These are phyloP conservation scores for Nothomitra cinnamomea DNA, from an alignment of 2,329 filamentous ascomycete species.

Conservation along the genomic window DNA sequence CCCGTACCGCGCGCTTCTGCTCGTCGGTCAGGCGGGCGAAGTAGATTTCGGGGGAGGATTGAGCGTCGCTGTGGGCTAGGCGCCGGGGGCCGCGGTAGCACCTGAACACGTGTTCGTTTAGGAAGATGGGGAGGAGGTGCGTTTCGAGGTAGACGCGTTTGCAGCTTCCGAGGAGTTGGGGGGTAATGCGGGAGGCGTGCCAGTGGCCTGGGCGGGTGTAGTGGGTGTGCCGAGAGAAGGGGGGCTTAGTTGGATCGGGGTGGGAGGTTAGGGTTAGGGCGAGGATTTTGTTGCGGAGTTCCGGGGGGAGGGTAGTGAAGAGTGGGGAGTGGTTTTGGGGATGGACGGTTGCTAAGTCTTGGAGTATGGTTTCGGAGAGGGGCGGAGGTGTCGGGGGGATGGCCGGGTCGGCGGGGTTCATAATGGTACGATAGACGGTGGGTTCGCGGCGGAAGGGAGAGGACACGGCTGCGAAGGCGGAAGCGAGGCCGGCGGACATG, in stretches of 20 bases:
- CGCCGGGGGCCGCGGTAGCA: slow-evolving; percentile 13
- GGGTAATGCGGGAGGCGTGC: slow-evolving; percentile 16
- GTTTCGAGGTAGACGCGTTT: slow-evolving; percentile 23
- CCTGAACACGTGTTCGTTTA: slow-evolving; percentile 19
- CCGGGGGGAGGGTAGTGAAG: not conserved
- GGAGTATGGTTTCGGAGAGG: too few relatives aligned
- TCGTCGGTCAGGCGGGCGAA: slow-evolving; percentile 10
- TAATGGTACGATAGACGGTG: too few relatives aligned
- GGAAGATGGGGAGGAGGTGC: slow-evolving; percentile 18
- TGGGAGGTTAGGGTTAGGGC: not conserved
- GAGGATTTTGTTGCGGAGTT: slow-evolving; percentile 2
- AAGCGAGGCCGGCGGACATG: too few relatives aligned
- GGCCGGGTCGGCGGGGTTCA: too few relatives aligned
- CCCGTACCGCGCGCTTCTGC: slow-evolving; percentile 12
- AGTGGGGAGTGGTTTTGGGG: not conserved
- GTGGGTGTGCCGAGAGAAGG: slow-evolving; percentile 13
- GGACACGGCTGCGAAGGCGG: too few relatives aligned
- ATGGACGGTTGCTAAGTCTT: too few relatives aligned
- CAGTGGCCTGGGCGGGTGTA: slow-evolving; percentile 19
- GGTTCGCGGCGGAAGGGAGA: too few relatives aligned
- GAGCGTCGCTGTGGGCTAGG: too few relatives aligned
- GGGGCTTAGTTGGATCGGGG: slow-evolving; percentile 4
- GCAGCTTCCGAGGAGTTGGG: slow-evolving; percentile 22
- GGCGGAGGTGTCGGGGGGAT: too few relatives aligned
- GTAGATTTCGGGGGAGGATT: too few relatives aligned